Base-by-base conservation (phyloP, 495 filamentous ascomycete genomes). In the Letharia columbiana region DNA sequence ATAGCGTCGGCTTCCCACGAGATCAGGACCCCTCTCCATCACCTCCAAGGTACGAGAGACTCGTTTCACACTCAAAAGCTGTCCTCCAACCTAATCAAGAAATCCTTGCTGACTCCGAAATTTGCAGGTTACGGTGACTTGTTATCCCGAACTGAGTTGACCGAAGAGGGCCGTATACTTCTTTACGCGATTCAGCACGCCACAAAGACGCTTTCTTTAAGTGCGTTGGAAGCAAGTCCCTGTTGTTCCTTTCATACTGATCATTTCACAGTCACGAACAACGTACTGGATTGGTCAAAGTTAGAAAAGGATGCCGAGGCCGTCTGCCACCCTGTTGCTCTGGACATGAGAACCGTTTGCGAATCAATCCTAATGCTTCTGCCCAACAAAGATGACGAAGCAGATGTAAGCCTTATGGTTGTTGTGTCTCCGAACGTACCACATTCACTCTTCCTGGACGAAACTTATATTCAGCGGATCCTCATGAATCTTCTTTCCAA, bases 401-500 rank as follows among this genome's bases (percentile, higher is more conserved):
- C 58, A 39, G 72, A 73, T 40, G 72, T 73, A 35, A 68, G 69
- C 13, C 63, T 72, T 28, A 69, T 73, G 61, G 72, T 73, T 33
- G 72, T 73, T 0, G 72, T 73, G 17, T 64, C 61, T 12, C 68
- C 72, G 20, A 58, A 70, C 28, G 70, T 73, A 49, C 72, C 72
- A 11, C 60, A 58, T 17, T 69, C 70, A 33, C 58, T 73, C 45
- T 70, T 70, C 40, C 56, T 73, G n/a, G 72, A 73, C 47, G 70
- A 73, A 61, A 73, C 72, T 18, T 73, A 72, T 49, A 69, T 73
- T 20, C 70, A 73, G 31, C 72, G 77, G 1, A 77, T 81, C 39
- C 62, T 81, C 18, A 81, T 79, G 77, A 81, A 81, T 60, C 64
- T 80, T 8, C 73, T 81, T 31, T 78, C 77, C 0, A 81, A 81